Evolutionary conservation across 2,329 filamentous ascomycete species (phyloP).

Genomic region (Raffaelea ambrosiae): DNA sequence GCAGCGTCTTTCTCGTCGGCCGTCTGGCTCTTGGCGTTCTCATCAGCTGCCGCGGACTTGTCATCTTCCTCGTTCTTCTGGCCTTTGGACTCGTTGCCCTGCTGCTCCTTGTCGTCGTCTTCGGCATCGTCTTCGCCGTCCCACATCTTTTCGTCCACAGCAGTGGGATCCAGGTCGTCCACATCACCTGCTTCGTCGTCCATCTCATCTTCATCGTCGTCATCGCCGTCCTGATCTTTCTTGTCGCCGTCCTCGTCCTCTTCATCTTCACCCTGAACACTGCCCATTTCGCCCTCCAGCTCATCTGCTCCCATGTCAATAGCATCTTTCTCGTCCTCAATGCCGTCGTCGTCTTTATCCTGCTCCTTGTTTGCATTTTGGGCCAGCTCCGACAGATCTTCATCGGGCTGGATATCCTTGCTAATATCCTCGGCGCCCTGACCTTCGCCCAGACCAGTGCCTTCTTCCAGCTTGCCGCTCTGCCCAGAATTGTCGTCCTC

Average conservation of each 20-base stretch:
- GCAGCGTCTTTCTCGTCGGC: slow-evolving; percentile 48
- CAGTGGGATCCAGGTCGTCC: slow-evolving; percentile 79
- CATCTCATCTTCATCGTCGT: slow-evolving; percentile 63
- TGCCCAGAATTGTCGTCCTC: slow-evolving; percentile 49
- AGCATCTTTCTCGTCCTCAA: slow-evolving; percentile 74
- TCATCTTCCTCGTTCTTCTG: slow-evolving; percentile 59
- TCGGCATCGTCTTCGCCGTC: slow-evolving; percentile 75
- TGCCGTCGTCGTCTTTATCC: slow-evolving; percentile 53
- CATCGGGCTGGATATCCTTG: slow-evolving; percentile 89
- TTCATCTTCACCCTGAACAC: slow-evolving; percentile 52
- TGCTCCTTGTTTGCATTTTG: slow-evolving; percentile 70
- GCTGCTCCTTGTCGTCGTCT: slow-evolving; percentile 73
- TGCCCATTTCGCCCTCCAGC: slow-evolving; percentile 74
- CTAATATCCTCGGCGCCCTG: slow-evolving; percentile 96
- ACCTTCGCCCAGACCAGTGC: slow-evolving; percentile 89
- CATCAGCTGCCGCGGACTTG: slow-evolving; percentile 45
- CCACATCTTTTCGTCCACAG: slow-evolving; percentile 99
- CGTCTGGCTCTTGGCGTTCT: slow-evolving; percentile 54
- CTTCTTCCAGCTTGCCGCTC: slow-evolving; percentile 70
- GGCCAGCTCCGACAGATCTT: slow-evolving; percentile 85
- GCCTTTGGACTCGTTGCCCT: slow-evolving; percentile 64
- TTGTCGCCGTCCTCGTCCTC: slow-evolving; percentile 56
- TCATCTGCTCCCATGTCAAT: slow-evolving; percentile 92
- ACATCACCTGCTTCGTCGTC: slow-evolving; percentile 89
- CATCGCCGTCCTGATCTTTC: slow-evolving; percentile 43